Evolutionary conservation across 2,329 filamentous ascomycete genomes (phyloP), one percentile per base, ranked within the genome.

Genomic region (Microascus cirrosus): DNA sequence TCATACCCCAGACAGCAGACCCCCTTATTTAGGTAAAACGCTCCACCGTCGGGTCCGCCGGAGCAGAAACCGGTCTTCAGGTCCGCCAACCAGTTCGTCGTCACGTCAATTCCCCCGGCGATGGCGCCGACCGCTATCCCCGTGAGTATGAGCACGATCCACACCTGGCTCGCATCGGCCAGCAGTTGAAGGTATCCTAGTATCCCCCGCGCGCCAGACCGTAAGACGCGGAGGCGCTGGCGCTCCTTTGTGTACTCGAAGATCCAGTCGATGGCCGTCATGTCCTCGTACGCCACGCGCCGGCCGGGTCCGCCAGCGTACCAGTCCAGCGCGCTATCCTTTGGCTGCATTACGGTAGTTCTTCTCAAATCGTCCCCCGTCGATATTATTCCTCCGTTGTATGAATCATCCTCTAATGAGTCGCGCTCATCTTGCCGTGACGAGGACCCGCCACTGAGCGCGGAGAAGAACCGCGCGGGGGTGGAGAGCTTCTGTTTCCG

Each of bases 191-290:
- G 65, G 65, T 90, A 84, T 13, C 91, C 90, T 22, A 92, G 60
- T 5, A 96, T 63, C 0, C 91, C 89, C 22, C 82, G 78, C 8
- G 84, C 81, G 64, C 81, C 83, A 0, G 87, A 82, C 58, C 84
- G 82, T 22, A 99, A 76, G 34, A 87, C 81, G n/a, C 90, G 83
- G 65, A 95, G 75, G 25, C 94, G 84, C 70, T 95, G 90, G 22
- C 94, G 84, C 74, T 99, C 94, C 71, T 96, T 96, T 56, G 89
- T 94, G 68, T 97, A 96, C 71, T 99, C 94, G 66, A 96, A 97
- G 68, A 97, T 97, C 94, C 94, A 99, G 75, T 99, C 94, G 69
- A 99, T 99, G 59, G 94, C 93, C 18, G 93, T 96, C 69, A 96
- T 78, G 73, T 99, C 89, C 67, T 96, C 93, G 74, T 99, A 99